A percentile compares a stretch with the other conserved stretches of the same genome.
These are phyloP conservation scores for Botrytis elliptica DNA, from an alignment of 2,329 filamentous ascomycete genomes.

Conservation along the genomic window DNA sequence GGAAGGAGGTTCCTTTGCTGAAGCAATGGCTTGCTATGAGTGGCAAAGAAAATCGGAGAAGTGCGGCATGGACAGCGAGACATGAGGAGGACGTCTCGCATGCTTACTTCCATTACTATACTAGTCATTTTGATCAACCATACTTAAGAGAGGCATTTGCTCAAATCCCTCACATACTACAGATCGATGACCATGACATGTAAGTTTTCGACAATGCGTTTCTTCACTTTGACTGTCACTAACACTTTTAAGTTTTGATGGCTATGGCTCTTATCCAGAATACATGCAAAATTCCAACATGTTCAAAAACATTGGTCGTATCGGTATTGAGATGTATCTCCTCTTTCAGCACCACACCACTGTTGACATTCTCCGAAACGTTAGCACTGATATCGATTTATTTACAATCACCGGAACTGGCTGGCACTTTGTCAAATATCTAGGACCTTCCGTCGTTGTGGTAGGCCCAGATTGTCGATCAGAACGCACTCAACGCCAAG, in stretches of 20 bases:
- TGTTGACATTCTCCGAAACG: conserved; percentile 85
- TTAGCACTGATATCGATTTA: conserved; percentile 82
- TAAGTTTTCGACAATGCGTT: conserved; percentile 51
- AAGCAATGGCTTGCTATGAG: conserved; percentile 95
- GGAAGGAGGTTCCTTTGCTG: conserved; percentile 91
- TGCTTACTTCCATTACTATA: conserved; percentile 99
- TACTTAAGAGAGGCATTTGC: conserved; percentile 93
- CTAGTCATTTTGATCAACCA: conserved; percentile 95
- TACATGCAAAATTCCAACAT: conserved; percentile 98
- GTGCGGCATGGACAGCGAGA: conserved; percentile 84
- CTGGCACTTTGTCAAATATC: conserved; percentile 97
- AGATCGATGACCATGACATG: conserved; percentile 98
- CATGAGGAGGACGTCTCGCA: conserved; percentile 95
- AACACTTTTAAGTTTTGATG: conserved; percentile 72
- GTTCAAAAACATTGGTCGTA: conserved; percentile 95
- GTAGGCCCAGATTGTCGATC: conserved; percentile 90
- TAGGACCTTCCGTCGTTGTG: conserved; percentile 86
- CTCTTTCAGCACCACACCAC: conserved; percentile 98
- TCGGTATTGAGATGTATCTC: conserved; percentile 96
- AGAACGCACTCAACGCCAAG: conserved; percentile 84
- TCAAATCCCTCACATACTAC: conserved; percentile 90
- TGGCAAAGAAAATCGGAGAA: conserved; percentile 90
- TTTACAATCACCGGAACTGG: conserved; percentile 97
- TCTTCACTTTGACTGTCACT: conserved; percentile 17
- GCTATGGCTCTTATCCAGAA: conserved; percentile 93